Evolutionary conservation across 257 asterid species (phyloP).

Genomic region (Nicotiana otophora): DNA sequence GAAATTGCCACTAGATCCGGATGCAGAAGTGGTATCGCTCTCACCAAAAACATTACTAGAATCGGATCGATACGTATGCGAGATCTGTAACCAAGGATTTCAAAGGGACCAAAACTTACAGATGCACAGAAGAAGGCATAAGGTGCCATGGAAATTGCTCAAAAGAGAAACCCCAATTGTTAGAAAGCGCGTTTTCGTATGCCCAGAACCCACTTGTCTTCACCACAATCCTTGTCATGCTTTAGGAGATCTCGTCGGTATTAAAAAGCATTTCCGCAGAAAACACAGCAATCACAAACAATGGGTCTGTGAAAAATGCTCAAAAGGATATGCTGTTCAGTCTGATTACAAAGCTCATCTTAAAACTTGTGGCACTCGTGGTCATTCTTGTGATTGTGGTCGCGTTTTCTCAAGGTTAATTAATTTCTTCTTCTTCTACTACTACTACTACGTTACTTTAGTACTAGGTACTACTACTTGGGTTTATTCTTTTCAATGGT

Average conservation of each 20-base stretch:
- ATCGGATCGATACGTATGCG: slow-evolving; percentile 85
- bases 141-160: slow-evolving; percentile 90
- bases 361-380: slow-evolving; percentile 49
- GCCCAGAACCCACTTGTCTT: slow-evolving; percentile 46
- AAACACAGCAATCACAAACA: slow-evolving; percentile 49
- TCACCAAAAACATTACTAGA: slow-evolving; percentile 79
- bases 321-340: slow-evolving; percentile 50
- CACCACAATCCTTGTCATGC: slow-evolving; percentile 57
- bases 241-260: slow-evolving; percentile 49
- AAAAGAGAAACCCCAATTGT: slow-evolving; percentile 58
- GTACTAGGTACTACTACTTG: not conserved
- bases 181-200: slow-evolving; percentile 42
- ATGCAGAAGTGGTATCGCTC: slow-evolving; percentile 80
- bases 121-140: slow-evolving; percentile 86
- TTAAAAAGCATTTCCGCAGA: slow-evolving; percentile 42
- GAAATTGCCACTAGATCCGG: slow-evolving; percentile 54
- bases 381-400: slow-evolving; percentile 54
- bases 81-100: slow-evolving; percentile 94
- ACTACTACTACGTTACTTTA: too few species aligned
- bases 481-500: not conserved
- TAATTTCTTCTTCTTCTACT: not conserved
- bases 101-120: slow-evolving; percentile 90
- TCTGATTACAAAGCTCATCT: slow-evolving; percentile 55
- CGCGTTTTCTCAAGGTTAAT: slow-evolving; percentile 46
- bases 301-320: slow-evolving; percentile 51